Conservation (phyloP, 164 flowering plant species). For the Chimonanthus praecox region DNA sequence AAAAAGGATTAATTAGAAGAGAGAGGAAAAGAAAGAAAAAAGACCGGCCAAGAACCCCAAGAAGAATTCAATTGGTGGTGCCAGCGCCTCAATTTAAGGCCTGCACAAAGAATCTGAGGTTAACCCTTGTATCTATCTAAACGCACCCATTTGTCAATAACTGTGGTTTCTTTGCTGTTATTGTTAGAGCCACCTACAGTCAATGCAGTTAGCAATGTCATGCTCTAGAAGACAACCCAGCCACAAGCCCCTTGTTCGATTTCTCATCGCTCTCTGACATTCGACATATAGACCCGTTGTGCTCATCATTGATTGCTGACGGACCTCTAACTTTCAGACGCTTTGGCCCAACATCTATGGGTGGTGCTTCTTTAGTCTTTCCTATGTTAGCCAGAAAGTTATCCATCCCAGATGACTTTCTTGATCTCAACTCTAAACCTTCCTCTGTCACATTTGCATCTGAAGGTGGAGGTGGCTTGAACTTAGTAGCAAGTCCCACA, state of each 20-base stretch:
- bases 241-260: conserved; percentile 6
- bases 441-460: conserved; percentile 32
- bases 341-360: conserved; percentile 51
- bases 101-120: conserved; percentile 13
- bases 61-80: background rate
- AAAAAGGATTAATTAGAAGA: background rate
- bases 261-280: conserved; percentile 14
- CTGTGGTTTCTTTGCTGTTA: background rate
- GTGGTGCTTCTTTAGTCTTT: conserved; percentile 33
- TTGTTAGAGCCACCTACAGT: background rate
- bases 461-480: conserved; percentile 29
- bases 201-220: conserved; percentile 2
- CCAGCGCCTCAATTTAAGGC: conserved; percentile 14
- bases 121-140: background rate
- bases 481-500: conserved; percentile 22
- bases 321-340: conserved; percentile 73
- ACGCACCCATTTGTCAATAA: conserved; percentile 1
- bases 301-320: conserved; percentile 26
- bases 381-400: conserved; percentile 21
- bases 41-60: conserved; percentile 8
- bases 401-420: conserved; percentile 29
- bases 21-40: background rate
- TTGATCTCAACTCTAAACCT: conserved; percentile 18
- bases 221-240: background rate
- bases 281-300: conserved; percentile 24